These are phyloP conservation scores for Eucalyptus rudis DNA, from an alignment of 345 rosid genomes.

Conservation along the genomic window DNA sequence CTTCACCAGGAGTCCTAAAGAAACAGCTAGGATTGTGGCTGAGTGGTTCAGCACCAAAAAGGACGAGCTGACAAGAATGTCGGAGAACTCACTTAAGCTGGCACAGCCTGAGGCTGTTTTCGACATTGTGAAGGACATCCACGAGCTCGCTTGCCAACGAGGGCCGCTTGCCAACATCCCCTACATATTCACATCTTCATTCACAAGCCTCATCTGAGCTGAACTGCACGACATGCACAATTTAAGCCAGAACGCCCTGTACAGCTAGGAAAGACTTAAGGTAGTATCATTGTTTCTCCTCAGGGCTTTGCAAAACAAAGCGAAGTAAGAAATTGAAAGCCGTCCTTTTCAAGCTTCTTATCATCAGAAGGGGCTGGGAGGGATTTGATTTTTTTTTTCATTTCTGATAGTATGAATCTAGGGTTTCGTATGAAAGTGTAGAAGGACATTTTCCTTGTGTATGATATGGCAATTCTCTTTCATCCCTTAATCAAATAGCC, in stretches of 20 bases:
- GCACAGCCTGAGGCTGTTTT: constrained; percentile 94
- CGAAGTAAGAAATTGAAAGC: background rate
- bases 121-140: constrained; percentile 83
- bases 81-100: constrained; percentile 58
- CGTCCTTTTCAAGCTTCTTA: background rate
- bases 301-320: background rate
- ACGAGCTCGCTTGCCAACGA: constrained; percentile 55
- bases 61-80: constrained; percentile 50
- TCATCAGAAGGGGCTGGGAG: background rate
- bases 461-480: background rate
- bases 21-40: constrained; percentile 66
- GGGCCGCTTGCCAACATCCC: constrained; percentile 52
- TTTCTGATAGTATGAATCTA: background rate
- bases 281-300: background rate
- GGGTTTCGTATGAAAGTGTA: background rate
- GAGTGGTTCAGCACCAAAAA: constrained; percentile 83
- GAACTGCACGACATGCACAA: background rate
- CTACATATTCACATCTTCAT: constrained; percentile 66
- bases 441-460: background rate
- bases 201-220: constrained; percentile 38
- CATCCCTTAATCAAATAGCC: background rate
- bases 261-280: background rate
- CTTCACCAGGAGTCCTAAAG: constrained; percentile 87
- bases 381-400: background rate
- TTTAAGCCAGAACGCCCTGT: background rate